Base-by-base conservation (phyloP, 1,139 yeast species). In the Kluyveromyces sp. region DNA sequence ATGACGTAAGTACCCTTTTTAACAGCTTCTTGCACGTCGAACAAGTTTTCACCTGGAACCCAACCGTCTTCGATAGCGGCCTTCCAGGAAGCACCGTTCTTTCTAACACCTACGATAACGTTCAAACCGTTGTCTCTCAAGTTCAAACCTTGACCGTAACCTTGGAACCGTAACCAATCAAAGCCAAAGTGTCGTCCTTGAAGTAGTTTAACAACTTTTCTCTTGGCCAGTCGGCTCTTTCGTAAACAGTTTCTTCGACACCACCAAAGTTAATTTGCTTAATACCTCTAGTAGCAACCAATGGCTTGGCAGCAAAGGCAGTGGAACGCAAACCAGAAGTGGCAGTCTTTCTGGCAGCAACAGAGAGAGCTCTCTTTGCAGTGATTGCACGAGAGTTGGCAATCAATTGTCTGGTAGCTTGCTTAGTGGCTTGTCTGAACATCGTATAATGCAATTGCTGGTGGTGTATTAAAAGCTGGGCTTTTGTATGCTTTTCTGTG, bases 131-230 rank as follows among this genome's bases (percentile, higher is more conserved):
- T 90, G 79, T 92, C 98, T 78, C 98, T 87, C 78, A 92, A 76
- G 89, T 92, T 92, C 65, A 92, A 83, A 74, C 97, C 97, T 79
- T 92, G 98, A 69, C 98, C 98, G 79, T 92, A 92, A 75, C 98
- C 98, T 78, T 92, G 98, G 98, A 92, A 68, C 98, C 98, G 81
- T 92, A 92, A 74, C 98, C 98, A 63, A 92, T 90, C 68, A 92
- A 76, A 60, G 98, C 97, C 67, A 92, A 77, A 54, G 98, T 92
- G 72, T 92, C 98, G 73, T 90, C 77, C 81, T 92, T 90, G 88
- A 92, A 92, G 81, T 89, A 92, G 66, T 89, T 94, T 59, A 83
- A 78, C 66, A 92, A 79, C 78, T 85, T 92, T 77, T 92, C 98
- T 70, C 84, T 80, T 74, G 98, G 98, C 98, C 98, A 92, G 85